Evolutionary conservation across 257 asterid genomes (phyloP).

Genomic region (Capsicum baccatum): DNA sequence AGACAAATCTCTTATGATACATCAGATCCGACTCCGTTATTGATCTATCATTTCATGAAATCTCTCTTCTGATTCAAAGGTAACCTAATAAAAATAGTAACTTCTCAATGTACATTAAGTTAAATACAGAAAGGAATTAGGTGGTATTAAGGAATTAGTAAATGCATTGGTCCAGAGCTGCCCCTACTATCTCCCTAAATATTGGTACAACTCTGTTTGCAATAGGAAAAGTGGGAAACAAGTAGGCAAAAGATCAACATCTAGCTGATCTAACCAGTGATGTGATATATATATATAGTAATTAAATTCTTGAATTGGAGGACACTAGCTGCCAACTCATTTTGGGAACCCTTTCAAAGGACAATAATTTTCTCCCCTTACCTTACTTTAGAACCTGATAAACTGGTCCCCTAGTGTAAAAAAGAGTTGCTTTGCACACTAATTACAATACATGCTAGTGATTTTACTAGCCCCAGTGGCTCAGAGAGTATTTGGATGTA

Average conservation of each 20-base stretch:
- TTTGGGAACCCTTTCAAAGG: conserved; percentile 2
- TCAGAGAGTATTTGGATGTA: too few species aligned
- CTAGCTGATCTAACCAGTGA: conserved; percentile 27
- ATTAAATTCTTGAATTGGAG: conserved; percentile 26
- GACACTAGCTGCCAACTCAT: conserved; percentile 22
- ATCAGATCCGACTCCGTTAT: too few species aligned
- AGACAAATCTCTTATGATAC: too few species aligned
- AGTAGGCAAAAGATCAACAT: conserved; percentile 31
- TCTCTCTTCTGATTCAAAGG: too few species aligned
- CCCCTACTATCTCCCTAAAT: not conserved
- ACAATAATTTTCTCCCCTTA: not conserved
- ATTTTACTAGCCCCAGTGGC: not conserved
- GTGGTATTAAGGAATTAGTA: not conserved
- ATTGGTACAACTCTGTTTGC: not conserved
- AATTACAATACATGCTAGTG: not conserved
- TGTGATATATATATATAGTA: conserved; percentile 29
- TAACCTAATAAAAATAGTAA: not conserved
- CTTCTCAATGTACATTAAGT: not conserved
- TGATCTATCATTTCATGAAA: too few species aligned
- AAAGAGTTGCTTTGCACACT: not conserved
- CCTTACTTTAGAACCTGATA: not conserved
- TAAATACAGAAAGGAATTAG: not conserved
- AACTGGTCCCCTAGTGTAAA: not conserved
- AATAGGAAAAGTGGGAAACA: conserved; percentile 34
- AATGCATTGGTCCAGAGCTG: not conserved